These are phyloP conservation scores for Chaetoceros muelleri DNA, from an alignment of 108 stramenopile genomes.

Conservation along the genomic window DNA sequence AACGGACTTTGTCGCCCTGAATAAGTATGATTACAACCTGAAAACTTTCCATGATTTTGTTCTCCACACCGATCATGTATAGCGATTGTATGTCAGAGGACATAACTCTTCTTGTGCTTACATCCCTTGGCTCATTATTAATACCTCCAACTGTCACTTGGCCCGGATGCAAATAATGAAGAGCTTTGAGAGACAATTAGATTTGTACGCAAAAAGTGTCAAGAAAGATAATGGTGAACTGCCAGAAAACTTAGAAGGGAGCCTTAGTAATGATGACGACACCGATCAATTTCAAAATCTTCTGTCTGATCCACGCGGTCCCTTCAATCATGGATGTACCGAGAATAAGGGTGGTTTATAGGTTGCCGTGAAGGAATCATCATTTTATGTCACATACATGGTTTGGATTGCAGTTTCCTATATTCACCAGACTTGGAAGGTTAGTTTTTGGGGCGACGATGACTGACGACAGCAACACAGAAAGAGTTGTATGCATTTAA, in stretches of 20 bases:
- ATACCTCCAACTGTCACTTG: slow-evolving; percentile 40
- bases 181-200: slow-evolving; percentile 37
- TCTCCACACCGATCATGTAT: slow-evolving; percentile 38
- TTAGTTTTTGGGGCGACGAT: neutral
- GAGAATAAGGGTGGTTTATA: neutral
- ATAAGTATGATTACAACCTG: slow-evolving; percentile 54
- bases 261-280: neutral
- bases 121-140: slow-evolving; percentile 36
- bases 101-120: slow-evolving; percentile 4
- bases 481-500: too few species aligned
- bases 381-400: neutral
- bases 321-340: neutral
- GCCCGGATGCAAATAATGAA: slow-evolving; percentile 44
- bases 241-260: neutral
- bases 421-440: neutral
- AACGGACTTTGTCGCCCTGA: slow-evolving; percentile 73
- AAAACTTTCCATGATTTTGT: slow-evolving; percentile 43
- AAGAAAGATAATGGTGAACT: neutral
- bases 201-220: neutral
- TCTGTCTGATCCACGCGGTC: too few species aligned
- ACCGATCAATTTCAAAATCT: neutral
- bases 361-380: neutral
- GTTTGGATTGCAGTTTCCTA: neutral
- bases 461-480: too few species aligned
- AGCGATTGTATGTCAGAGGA: slow-evolving; percentile 16